Evolutionary conservation across 805 yeast species (phyloP), one percentile per base, ranked within the genome.

Genomic region (Debaryomyces tyrocola): DNA sequence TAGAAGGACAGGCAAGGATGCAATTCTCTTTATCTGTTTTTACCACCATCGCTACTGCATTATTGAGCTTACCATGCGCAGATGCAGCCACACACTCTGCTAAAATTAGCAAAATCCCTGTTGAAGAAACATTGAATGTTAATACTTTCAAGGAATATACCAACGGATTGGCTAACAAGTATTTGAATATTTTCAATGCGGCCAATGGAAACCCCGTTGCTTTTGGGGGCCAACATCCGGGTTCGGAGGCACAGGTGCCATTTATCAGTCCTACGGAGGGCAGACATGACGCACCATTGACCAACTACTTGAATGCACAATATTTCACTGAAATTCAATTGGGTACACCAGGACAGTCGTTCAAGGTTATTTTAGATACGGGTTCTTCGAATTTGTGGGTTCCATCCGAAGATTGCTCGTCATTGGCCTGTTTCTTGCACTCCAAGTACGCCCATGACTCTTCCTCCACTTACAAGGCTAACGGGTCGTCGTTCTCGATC

Each of bases 311-410:
- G 72, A 94, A 94, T 66, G 98, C 98, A 37, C 99, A 94, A 74
- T 92, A 94, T 72, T 94, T 79, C 67, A 86, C 99, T 37, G 97
- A 92, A 63, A 87, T 94, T 58, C 75, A 83, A 47, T 62, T 94
- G 48, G 99, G 99, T 57, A 87, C 96, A 35, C 99, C 99, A 8
- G 89, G 87, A 41, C 99, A 94, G 75, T 66, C 80, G 14, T 94
- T 94, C 73, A 92, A 92, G 77, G 98, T 94, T 42, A 83, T 94
- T 52, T 77, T 94, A 61, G 99, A 94, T 70, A 92, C 99, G 20
- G 99, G 99, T 35, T 88, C 96, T 38, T 87, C 97, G 38, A 94
- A 94, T 71, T 77, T 94, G 73, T 94, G 99, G 99, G 90, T 94
- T 52, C 99, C 99, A 45, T 81, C 95, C 50, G 56, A 77, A 37